Evolutionary conservation across 2,329 filamentous ascomycete species (phyloP).

Genomic region (Diaporthe batatas): DNA sequence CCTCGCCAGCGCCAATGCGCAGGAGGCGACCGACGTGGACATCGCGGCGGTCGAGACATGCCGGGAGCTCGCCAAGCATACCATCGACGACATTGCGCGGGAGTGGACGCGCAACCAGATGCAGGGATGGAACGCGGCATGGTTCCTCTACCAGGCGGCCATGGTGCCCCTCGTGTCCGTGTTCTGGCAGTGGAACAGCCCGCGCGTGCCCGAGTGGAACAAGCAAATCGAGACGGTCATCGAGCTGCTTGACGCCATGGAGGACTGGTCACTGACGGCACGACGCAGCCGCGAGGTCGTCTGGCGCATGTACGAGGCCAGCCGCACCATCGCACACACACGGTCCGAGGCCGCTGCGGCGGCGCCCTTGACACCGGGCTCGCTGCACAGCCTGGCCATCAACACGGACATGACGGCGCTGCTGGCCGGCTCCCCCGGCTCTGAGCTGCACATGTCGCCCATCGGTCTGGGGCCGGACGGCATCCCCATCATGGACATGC

Average conservation of each 20-base stretch:
- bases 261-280: slow-evolving; percentile 74
- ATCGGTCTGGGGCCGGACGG: slow-evolving; percentile 63
- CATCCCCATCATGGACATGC: slow-evolving; percentile 64
- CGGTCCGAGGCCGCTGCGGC: slow-evolving; percentile 46
- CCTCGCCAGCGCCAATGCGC: slow-evolving; percentile 67
- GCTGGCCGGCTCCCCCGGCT: slow-evolving; percentile 36
- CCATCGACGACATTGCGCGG: slow-evolving; percentile 78
- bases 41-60: slow-evolving; percentile 77
- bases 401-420: slow-evolving; percentile 35
- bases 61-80: slow-evolving; percentile 76
- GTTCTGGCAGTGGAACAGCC: slow-evolving; percentile 74
- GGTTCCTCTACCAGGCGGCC: slow-evolving; percentile 84
- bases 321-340: slow-evolving; percentile 53
- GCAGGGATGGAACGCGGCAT: slow-evolving; percentile 84
- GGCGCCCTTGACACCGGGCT: slow-evolving; percentile 34
- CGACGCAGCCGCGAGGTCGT: slow-evolving; percentile 74
- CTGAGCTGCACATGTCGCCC: slow-evolving; percentile 63
- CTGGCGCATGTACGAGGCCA: slow-evolving; percentile 73
- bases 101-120: slow-evolving; percentile 82
- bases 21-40: slow-evolving; percentile 70
- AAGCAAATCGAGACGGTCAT: slow-evolving; percentile 71
- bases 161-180: slow-evolving; percentile 84
- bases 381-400: slow-evolving; percentile 38
- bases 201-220: slow-evolving; percentile 65
- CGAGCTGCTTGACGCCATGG: slow-evolving; percentile 73